Evolutionary conservation across 345 rosid genomes (phyloP).

Genomic region (Camelina sativa): DNA sequence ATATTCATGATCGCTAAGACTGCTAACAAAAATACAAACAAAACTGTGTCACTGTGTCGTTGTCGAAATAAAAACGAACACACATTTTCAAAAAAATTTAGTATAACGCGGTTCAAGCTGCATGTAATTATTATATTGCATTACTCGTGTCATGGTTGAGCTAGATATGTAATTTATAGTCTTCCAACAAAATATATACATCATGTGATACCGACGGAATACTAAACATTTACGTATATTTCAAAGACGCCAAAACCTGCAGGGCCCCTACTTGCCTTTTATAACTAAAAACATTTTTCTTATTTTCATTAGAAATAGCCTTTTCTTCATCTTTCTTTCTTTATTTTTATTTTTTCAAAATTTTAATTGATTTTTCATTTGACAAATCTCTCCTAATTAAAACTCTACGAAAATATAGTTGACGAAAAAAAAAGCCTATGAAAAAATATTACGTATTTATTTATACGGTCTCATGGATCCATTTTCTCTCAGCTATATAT

Average conservation of each 20-base stretch:
- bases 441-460: not conserved
- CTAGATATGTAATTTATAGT: not conserved
- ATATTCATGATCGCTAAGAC: not conserved
- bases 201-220: constrained; percentile 7
- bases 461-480: constrained; percentile 36
- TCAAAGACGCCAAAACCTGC: constrained; percentile 15
- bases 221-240: not conserved
- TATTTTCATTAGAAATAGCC: not conserved
- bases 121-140: too few species aligned
- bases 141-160: not conserved
- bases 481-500: constrained; percentile 30
- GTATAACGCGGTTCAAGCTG: not conserved
- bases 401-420: constrained; percentile 35
- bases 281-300: constrained; percentile 11
- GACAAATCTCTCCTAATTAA: constrained; percentile 27
- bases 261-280: constrained; percentile 35
- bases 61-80: not conserved
- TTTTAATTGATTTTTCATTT: constrained; percentile 31
- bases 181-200: not conserved
- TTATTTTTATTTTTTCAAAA: constrained; percentile 9
- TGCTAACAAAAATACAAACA: not conserved
- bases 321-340: not conserved
- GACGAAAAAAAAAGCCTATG: constrained; percentile 15
- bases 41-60: not conserved
- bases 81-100: not conserved